phyloP scores from a whole-genome alignment of 768 basidiomycete genomes.

The Tulasnella sp. region DNA sequence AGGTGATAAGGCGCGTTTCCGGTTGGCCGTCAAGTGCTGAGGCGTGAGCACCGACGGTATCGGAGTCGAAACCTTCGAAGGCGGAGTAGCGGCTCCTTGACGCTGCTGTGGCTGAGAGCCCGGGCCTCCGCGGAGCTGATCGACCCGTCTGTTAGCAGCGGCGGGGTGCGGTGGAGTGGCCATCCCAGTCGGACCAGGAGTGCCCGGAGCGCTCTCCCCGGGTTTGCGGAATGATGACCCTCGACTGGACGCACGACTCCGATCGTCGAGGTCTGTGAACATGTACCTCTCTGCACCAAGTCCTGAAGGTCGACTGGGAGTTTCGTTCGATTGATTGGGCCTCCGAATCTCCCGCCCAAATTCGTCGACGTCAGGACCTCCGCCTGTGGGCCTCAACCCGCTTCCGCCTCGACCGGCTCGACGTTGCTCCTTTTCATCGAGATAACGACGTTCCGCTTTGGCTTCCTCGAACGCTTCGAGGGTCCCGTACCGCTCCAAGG shows the following conservation, averaged over 20 bases:
- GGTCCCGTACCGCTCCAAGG: slow-evolving; percentile 81
- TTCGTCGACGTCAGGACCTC: slow-evolving; percentile 42
- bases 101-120: neutral
- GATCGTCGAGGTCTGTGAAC: slow-evolving; percentile 59
- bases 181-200: slow-evolving; percentile 44
- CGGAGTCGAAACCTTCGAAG: slow-evolving; percentile 58
- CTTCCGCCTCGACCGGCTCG: slow-evolving; percentile 42
- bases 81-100: slow-evolving; percentile 23
- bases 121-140: slow-evolving; percentile 59
- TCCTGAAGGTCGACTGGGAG: slow-evolving; percentile 39
- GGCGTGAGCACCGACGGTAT: slow-evolving; percentile 91
- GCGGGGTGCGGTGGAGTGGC: slow-evolving; percentile 38
- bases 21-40: slow-evolving; percentile 37
- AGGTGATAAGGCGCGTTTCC: slow-evolving; percentile 55
- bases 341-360: slow-evolving; percentile 42
- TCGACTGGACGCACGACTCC: slow-evolving; percentile 65
- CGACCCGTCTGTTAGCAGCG: slow-evolving; percentile 52
- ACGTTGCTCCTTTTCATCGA: slow-evolving; percentile 75
- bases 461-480: slow-evolving; percentile 86
- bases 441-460: slow-evolving; percentile 73
- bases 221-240: slow-evolving; percentile 82
- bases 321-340: slow-evolving; percentile 36
- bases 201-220: slow-evolving; percentile 55
- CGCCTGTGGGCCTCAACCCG: slow-evolving; percentile 34
- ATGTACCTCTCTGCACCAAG: slow-evolving; percentile 45